A percentile compares a stretch with the other conserved stretches of the same genome.
phyloP scores from a whole-genome alignment of 345 rosid species.

The Eucalyptus guilfoylei region DNA sequence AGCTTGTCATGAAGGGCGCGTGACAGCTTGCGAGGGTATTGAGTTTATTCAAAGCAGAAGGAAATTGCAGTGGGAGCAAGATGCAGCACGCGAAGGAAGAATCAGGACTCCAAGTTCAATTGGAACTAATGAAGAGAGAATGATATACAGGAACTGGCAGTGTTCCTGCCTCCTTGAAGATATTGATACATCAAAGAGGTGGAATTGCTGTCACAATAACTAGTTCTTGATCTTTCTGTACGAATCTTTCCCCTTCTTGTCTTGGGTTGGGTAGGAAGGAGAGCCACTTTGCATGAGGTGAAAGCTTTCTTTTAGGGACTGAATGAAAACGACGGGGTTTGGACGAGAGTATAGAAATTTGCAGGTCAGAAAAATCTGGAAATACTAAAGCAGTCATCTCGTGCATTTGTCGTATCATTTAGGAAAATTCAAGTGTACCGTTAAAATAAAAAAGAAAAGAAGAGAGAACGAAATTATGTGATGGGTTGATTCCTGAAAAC shows the following conservation, averaged over 20 bases:
- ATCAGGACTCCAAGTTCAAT: background rate
- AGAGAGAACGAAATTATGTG: background rate
- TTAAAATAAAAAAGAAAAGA: background rate
- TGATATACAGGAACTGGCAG: background rate
- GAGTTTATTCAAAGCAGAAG: background rate
- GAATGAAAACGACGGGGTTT: background rate
- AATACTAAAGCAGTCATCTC: background rate
- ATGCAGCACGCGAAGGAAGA: background rate
- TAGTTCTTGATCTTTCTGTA: background rate
- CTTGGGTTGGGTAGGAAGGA: background rate
- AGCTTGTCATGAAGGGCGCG: background rate
- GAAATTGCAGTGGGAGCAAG: background rate
- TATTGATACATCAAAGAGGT: background rate
- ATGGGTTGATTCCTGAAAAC: background rate
- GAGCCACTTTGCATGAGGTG: background rate
- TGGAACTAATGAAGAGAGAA: background rate
- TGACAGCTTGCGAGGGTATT: background rate
- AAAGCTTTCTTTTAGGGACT: background rate
- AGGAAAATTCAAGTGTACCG: background rate
- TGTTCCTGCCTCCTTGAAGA: background rate
- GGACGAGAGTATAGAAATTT: background rate
- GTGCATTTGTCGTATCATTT: background rate
- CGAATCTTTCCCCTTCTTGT: background rate
- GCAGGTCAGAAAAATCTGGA: background rate
- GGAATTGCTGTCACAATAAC: background rate